Evolutionary conservation across 1,139 yeast species (phyloP).

Genomic region (Yamadazyma atmosphaerica): DNA sequence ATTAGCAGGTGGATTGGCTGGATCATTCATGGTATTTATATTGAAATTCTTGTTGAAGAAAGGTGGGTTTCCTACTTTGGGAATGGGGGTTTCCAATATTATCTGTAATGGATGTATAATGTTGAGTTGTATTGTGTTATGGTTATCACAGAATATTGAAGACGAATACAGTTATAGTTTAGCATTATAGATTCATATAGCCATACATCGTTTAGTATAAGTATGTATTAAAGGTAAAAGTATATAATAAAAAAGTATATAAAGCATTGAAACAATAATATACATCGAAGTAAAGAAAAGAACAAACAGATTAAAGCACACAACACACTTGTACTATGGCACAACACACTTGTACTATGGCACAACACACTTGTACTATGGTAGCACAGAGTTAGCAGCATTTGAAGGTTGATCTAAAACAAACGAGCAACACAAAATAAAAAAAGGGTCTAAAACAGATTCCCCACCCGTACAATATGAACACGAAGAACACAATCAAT

Average conservation of each 20-base stretch:
- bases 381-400: no score
- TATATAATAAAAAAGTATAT: constrained; percentile 1
- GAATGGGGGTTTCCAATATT: constrained; percentile 93
- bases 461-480: background rate
- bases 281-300: constrained; percentile 1
- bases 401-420: background rate
- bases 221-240: constrained; percentile 4
- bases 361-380: no score
- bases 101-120: constrained; percentile 76
- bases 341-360: no score
- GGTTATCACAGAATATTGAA: constrained; percentile 94
- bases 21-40: constrained; percentile 83
- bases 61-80: constrained; percentile 80
- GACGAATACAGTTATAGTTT: constrained; percentile 93
- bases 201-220: no score
- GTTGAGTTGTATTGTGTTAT: constrained; percentile 82
- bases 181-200: constrained; percentile 65
- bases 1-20: constrained; percentile 93
- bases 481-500: background rate
- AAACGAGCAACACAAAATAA: background rate
- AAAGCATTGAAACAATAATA: constrained; percentile 3
- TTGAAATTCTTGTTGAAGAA: constrained; percentile 81
- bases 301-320: background rate
- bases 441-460: background rate
- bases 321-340: no score